These are phyloP conservation scores for Jamesozyma piceae DNA, from an alignment of 805 yeast genomes.

Conservation along the genomic window DNA sequence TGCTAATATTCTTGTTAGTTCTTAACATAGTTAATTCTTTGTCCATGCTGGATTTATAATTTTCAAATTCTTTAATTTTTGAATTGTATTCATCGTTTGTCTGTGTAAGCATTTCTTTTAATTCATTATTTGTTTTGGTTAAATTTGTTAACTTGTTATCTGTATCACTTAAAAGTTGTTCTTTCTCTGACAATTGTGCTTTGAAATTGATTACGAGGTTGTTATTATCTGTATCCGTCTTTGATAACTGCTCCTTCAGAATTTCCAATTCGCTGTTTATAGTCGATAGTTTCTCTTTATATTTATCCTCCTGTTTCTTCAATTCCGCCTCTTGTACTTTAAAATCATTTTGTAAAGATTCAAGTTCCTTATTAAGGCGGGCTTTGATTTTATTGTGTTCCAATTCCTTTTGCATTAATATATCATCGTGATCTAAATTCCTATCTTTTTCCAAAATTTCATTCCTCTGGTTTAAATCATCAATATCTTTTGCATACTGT, in stretches of 20 bases:
- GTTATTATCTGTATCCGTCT: neutral
- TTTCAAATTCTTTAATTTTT: neutral
- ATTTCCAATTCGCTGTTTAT: neutral
- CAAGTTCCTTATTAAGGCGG: neutral
- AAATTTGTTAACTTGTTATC: neutral
- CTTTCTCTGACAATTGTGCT: neutral
- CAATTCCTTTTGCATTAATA: neutral
- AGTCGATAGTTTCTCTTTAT: neutral
- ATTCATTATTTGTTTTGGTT: neutral
- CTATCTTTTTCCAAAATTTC: neutral
- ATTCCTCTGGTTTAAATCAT: neutral
- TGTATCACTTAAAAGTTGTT: neutral
- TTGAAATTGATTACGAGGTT: neutral
- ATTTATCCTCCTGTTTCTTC: neutral
- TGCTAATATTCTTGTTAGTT: neutral
- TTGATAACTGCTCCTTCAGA: neutral
- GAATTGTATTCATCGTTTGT: neutral
- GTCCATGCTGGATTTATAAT: neutral
- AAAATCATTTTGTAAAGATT: neutral
- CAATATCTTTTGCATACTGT: conserved; percentile 2
- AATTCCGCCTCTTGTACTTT: neutral
- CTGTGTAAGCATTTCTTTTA: neutral
- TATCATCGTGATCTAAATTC: neutral
- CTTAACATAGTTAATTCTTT: neutral
- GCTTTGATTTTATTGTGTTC: neutral